Base-by-base conservation (phyloP, 2,329 filamentous ascomycete species). In the Trichoderma harzianum region DNA sequence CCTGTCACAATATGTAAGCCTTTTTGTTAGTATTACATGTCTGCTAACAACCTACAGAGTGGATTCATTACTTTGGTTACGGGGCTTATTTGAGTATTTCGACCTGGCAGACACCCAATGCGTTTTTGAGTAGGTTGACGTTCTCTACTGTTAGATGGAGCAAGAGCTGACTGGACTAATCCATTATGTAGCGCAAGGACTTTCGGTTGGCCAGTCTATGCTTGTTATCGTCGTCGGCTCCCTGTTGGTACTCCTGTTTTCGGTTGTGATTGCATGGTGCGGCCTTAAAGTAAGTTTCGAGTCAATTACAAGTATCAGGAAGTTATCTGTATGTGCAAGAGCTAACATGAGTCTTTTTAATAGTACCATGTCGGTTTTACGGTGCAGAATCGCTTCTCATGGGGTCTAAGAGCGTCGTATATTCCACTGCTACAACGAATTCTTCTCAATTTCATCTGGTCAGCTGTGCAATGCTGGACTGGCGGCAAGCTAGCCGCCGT, bases 1-100 rank as follows among this genome's bases (percentile, higher is more conserved):
- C 7, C 16, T 7, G 1, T 43, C 16, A 43, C 7, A 1, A 43
- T n/a, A 2, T 43, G 0, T 43, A 10, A 2, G 7, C 0, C 16
- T 18, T 0, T 0, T 43, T 43, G 16, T 18, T 7, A 18, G 0
- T 43, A 10, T 43, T 16, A 39, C 3, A 7, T 43, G 7, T 1
- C 16, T 10, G 16, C 39, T 43, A n/a, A 43, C 18, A n/a, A 1
- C 7, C 7, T 10, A n/a, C 7, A 43, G 39, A 43, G 0, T 43
- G 39, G 39, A 43, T 43, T 43, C 39, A 43, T 43, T 43, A 43
- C 3, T 43, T 43, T 5, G 39, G 39, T 7, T 43, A 43, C 18
- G 39, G 39, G 3, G 16, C 39, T n/a, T 43, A 43, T 43, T 10
- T 43, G 39, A 43, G 39, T 43, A 43, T 43, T 43, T n/a, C 39